These are phyloP conservation scores for Lentinula guzmanii DNA, from an alignment of 768 basidiomycete genomes.

Conservation along the genomic window DNA sequence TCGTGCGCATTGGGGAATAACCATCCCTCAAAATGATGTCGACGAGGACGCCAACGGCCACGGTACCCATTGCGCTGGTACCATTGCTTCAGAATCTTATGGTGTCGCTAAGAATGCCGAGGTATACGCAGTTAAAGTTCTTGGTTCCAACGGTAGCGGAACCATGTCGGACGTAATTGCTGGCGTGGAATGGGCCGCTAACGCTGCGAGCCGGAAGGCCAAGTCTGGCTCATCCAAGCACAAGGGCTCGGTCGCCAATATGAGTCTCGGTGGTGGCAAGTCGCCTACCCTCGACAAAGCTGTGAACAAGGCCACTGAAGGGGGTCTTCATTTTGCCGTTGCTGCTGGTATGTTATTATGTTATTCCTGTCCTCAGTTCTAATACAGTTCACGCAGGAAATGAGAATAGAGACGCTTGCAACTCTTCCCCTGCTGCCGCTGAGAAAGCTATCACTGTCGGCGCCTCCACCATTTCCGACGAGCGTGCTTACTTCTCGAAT, in stretches of 20 bases:
- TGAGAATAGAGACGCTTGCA: constrained; percentile 86
- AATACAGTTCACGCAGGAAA: constrained; percentile 39
- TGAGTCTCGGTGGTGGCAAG: constrained; percentile 97
- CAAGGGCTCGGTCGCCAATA: constrained; percentile 95
- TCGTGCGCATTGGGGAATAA: constrained; percentile 90
- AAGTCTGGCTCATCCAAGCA: constrained; percentile 69
- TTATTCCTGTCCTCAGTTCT: not conserved
- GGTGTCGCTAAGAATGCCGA: constrained; percentile 95
- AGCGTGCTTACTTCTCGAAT: constrained; percentile 92
- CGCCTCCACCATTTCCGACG: constrained; percentile 77
- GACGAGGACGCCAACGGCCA: constrained; percentile 96
- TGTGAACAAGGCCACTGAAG: constrained; percentile 78
- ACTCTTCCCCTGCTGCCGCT: constrained; percentile 87
- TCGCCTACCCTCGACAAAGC: constrained; percentile 76
- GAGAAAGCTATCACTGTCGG: constrained; percentile 92
- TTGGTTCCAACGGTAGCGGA: constrained; percentile 92
- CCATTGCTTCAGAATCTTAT: constrained; percentile 88
- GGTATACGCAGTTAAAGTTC: constrained; percentile 86
- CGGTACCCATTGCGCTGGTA: constrained; percentile 92
- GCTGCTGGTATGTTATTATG: constrained; percentile 66
- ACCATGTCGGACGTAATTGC: constrained; percentile 90
- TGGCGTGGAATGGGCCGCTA: constrained; percentile 80
- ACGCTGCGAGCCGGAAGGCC: constrained; percentile 50
- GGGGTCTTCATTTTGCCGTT: constrained; percentile 93
- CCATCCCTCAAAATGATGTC: constrained; percentile 74